Evolutionary conservation across 1,139 yeast genomes (phyloP), one percentile per base, ranked within the genome.

Genomic region (Debaryomyces fabryi): DNA sequence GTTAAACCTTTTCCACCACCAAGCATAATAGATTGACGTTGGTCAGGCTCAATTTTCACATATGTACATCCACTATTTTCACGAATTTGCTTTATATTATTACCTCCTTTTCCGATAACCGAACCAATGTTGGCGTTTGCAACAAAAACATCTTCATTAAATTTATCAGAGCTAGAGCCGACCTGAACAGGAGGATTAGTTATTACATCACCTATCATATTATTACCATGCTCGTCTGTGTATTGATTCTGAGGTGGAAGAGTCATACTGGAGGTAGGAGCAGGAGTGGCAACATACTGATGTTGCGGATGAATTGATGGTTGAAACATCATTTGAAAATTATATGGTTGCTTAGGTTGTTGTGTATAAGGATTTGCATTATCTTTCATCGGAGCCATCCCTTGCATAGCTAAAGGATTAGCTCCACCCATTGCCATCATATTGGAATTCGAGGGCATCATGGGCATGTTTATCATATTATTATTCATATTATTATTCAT

Each of bases 91-190:
- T 85, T 88, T 50, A 90, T 86, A 59, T 85, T 88, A 59, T 85
- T 82, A 23, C 97, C 97, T 35, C 90, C 90, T 67, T 85, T 88
- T 6, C 97, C 97, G 55, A 90, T 90, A 18, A 90, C 86, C 34
- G 89, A 82, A 0, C 97, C 97, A 43, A 89, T 92, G 65, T 78
- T 85, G 41, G 81, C 79, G 60, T 87, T 86, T 34, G 96, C 92
- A 40, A 90, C 90, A 56, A 71, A 85, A 3, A 89, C 72, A 52
- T 87, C 92, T 64, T 88, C 91, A 50, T 79, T 78, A 53, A 75
- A 72, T 57, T 79, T 80, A 51, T 82, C 85, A 13, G 70, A 66
- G 24, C 53, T 56, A 23, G 64, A 57, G 8, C 74, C 75, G 1
- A 65, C 60, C 44, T 64, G 75, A 6, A 68, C 69, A 6, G 80